Percentiles rank a stretch among this genome's conserved stretches.
Conservation (phyloP, 2,329 filamentous ascomycete species). For the Fonsecaea multimorphosa region DNA sequence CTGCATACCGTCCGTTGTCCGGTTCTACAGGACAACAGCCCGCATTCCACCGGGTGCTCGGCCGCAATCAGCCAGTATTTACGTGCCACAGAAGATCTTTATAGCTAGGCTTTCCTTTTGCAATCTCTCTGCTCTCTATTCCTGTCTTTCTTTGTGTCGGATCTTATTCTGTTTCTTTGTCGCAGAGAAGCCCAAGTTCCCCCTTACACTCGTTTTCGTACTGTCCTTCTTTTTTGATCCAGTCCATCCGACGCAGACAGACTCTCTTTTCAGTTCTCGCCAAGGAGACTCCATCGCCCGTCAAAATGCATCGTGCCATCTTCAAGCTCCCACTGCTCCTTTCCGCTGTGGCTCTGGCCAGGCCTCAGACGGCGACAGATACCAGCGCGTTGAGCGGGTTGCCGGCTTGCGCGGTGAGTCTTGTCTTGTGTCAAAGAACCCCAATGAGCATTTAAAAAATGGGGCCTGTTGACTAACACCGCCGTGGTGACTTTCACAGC, state of each 20-base stretch:
- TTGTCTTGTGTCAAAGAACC: not conserved
- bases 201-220: not conserved
- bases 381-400: conserved; percentile 25
- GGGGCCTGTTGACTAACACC: not conserved
- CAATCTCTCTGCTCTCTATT: not conserved
- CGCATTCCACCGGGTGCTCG: conserved; percentile 15
- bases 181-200: not conserved
- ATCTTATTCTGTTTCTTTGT: not conserved
- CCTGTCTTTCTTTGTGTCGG: conserved; percentile 6
- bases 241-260: not conserved
- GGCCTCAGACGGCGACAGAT: conserved; percentile 22
- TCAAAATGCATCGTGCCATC: conserved; percentile 23
- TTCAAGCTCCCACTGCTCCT: conserved; percentile 23
- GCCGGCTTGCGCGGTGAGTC: conserved; percentile 34
- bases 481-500: conserved; percentile 11
- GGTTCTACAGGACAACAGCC: not conserved
- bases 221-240: not conserved
- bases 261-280: not conserved
- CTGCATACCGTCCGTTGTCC: conserved; percentile 17
- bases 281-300: not conserved
- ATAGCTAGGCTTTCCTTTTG: not conserved
- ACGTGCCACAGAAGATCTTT: conserved; percentile 1
- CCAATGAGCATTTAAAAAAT: not conserved
- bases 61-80: not conserved
- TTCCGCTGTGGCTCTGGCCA: conserved; percentile 20